Percentiles rank a stretch among this genome's conserved stretches.
phyloP scores from a whole-genome alignment of 1,284 basidiomycete genomes.

The Pisolithus thermaeus region DNA sequence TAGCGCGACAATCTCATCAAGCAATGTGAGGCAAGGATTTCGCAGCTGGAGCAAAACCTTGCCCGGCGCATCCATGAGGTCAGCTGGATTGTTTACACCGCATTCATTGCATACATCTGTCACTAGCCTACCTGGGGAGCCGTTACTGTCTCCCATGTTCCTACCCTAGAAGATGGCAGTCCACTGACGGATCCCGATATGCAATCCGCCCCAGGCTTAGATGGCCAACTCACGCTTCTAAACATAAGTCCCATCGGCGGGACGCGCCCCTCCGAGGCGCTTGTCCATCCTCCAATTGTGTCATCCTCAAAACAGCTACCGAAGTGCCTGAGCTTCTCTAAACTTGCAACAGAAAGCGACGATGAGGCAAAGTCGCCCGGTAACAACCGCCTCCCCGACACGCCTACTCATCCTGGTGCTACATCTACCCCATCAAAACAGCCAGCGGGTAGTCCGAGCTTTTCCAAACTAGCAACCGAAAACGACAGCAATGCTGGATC shows the following conservation, averaged over 20 bases:
- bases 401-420: conserved; percentile 9
- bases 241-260: conserved; percentile 3
- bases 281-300: conserved; percentile 9
- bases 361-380: conserved; percentile 17
- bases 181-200: conserved; percentile 7
- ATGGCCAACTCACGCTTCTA: conserved; percentile 12
- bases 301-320: neutral
- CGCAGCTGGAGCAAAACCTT: conserved; percentile 37
- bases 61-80: conserved; percentile 37
- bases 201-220: conserved; percentile 7
- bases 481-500: conserved; percentile 24
- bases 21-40: conserved; percentile 33
- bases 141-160: conserved; percentile 8
- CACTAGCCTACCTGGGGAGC: conserved; percentile 14
- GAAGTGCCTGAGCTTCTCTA: conserved; percentile 13
- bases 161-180: conserved; percentile 3
- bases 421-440: neutral
- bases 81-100: conserved; percentile 10
- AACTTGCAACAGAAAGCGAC: conserved; percentile 22
- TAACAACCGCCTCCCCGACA: conserved; percentile 9
- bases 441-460: conserved; percentile 3
- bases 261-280: conserved; percentile 7
- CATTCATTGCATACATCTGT: conserved; percentile 9
- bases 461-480: conserved; percentile 23
- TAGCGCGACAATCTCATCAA: conserved; percentile 42